A percentile compares a stretch with the other conserved stretches of the same genome.
These are phyloP conservation scores for Tothia fuscella DNA, from an alignment of 2,329 filamentous ascomycete species.

Conservation along the genomic window DNA sequence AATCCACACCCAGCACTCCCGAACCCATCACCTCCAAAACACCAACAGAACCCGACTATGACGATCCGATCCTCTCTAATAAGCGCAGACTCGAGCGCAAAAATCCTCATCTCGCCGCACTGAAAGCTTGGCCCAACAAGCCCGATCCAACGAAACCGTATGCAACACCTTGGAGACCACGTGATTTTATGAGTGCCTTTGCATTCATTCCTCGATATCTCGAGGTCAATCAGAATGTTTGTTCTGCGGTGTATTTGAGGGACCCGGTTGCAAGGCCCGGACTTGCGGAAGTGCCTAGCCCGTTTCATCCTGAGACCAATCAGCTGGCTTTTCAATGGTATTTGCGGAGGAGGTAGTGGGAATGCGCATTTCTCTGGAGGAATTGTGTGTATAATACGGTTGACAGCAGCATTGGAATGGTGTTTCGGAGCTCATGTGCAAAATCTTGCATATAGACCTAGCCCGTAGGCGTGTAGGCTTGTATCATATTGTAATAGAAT, in stretches of 20 bases:
- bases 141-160: slow-evolving; percentile 72
- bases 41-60: background rate
- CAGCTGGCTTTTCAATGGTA: slow-evolving; percentile 94
- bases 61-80: background rate
- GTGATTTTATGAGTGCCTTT: slow-evolving; percentile 80
- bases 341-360: slow-evolving; percentile 57
- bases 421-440: too few species aligned
- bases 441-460: too few species aligned
- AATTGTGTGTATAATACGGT: background rate
- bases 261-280: slow-evolving; percentile 85
- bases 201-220: slow-evolving; percentile 91
- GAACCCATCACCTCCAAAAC: background rate
- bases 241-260: slow-evolving; percentile 84
- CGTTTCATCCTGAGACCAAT: slow-evolving; percentile 57
- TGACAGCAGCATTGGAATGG: background rate
- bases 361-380: background rate
- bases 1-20: too few species aligned
- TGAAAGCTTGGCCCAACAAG: slow-evolving; percentile 44
- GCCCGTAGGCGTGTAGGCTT: too few species aligned
- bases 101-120: background rate
- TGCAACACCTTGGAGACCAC: slow-evolving; percentile 74
- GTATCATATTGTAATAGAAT: too few species aligned
- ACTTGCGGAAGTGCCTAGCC: slow-evolving; percentile 61
- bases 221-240: slow-evolving; percentile 96
- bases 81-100: slow-evolving; percentile 31